Evolutionary conservation across 768 basidiomycete genomes (phyloP).

Genomic region (Termitomyces sp.): DNA sequence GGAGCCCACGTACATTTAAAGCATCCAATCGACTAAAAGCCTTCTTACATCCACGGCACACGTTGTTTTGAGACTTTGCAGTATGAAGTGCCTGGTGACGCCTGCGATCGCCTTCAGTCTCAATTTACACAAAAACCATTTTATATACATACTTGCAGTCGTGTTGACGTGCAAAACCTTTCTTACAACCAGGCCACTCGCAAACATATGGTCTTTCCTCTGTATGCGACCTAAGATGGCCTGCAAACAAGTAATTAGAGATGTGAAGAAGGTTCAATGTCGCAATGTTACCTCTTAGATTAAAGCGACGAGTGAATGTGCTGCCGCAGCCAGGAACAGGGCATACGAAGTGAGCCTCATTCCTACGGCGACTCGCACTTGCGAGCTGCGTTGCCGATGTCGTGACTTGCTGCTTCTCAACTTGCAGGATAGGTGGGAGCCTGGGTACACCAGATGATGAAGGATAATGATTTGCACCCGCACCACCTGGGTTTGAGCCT

Average conservation of each 20-base stretch:
- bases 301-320: constrained; percentile 94
- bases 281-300: constrained; percentile 58
- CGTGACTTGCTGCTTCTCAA: constrained; percentile 93
- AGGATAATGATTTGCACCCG: constrained; percentile 52
- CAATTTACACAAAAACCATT: not conserved
- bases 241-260: constrained; percentile 28
- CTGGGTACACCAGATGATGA: constrained; percentile 45
- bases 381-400: constrained; percentile 91
- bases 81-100: constrained; percentile 90
- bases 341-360: constrained; percentile 89
- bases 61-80: constrained; percentile 75
- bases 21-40: constrained; percentile 93
- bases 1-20: constrained; percentile 66
- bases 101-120: constrained; percentile 28
- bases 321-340: constrained; percentile 94
- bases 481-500: constrained; percentile 26
- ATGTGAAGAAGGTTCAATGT: not conserved
- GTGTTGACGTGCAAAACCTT: constrained; percentile 92
- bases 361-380: constrained; percentile 81
- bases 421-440: constrained; percentile 82
- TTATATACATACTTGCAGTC: constrained; percentile 81
- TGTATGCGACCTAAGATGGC: constrained; percentile 91
- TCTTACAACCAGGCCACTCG: constrained; percentile 91
- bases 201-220: constrained; percentile 94
- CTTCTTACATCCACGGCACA: constrained; percentile 90